Evolutionary conservation across 371 early-diverging fungal species (phyloP), one percentile per base, ranked within the genome.

Genomic region (Smittium culicis): DNA sequence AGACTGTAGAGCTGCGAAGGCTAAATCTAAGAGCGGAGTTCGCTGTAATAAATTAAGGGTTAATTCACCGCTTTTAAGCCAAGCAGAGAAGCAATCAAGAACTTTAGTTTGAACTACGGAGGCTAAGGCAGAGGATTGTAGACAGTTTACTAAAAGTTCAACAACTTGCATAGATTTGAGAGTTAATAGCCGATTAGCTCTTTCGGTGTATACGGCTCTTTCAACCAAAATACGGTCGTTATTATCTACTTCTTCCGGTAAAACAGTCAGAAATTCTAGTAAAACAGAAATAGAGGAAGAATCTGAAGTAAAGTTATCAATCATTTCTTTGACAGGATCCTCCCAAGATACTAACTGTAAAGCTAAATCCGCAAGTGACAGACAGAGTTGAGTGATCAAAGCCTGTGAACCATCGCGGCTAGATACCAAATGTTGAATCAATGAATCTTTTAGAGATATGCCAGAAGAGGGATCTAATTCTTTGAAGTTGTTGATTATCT

Each of bases 241-340:
- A 69, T 88, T 88, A 59, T 77, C 75, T 54, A 89, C 81, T 78
- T 96, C 95, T 69, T 94, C 94, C 5, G 97, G 93, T 32, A 96
- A 74, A 1, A 91, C 85, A 0, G 83, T 85, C 45, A 95, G 73
- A 63, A 93, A 87, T 69, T 92, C 88, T 1, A 94, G 70, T 64
- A 94, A 73, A 65, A 85, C 82, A 5, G 76, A 70, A 2, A 82
- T 79, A 34, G 81, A 81, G 28, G 82, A 81, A 0, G 82, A 71
- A 29, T 83, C 76, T 17, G 82, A 74, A 34, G 86, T 83, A 73
- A 84, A 87, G 54, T 80, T 72, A 17, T 73, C 77, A 3, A 86
- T 74, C 75, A 89, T 76, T 54, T 88, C 86, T 63, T 74, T 78
- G 1, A 92, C 82, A 11, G 88, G 92, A 56, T 87, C 82, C 31